Evolutionary conservation across 805 yeast species (phyloP), one percentile per base, ranked within the genome.

Genomic region (Sugiyamaella lignohabitans): DNA sequence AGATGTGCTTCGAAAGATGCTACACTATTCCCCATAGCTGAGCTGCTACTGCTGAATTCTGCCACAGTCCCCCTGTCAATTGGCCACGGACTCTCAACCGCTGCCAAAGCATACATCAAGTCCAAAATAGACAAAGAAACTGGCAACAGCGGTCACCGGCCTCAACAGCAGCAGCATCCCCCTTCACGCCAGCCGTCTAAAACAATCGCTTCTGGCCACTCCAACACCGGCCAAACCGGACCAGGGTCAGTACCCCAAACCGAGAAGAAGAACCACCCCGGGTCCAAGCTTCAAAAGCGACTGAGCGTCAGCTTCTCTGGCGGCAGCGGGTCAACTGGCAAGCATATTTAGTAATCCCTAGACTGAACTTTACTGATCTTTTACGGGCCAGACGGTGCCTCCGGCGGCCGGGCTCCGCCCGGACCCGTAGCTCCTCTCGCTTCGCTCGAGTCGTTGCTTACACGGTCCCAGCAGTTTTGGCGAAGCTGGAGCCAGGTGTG

Each of bases 21-120:
- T 1, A 38, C 40, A n/a, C 42, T 53, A 6, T 69, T 63, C 49
- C 64, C 70, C 2, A 46, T 66, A 8, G 68, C 72, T 4, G 73
- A 69, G 51, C 48, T 69, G 34, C 57, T 69, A 3, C 41, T 65
- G 29, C 63, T 66, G 38, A 62, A 66, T 43, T 68, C 71, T 1
- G 71, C 71, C 1, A 42, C 55, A 2, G 45, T 65, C 3, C 60
- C 60, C 21, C 6, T 8, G 5, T 8, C 10, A 5, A 11, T 35
- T 5, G 10, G 20, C 21, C 20, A n/a, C 6, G 38, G 38, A 14
- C 21, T 35, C 10, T 16, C 38, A 16, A 8, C 38, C 5, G 6
- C 43, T 14, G 47, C 47, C 2, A 4, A 19, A 5, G 21, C 29
- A 3, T 44, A 44, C 19, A 19, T 44, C 30, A 30, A 32, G 4